These are phyloP conservation scores for Nasturtium officinale DNA, from an alignment of 345 rosid species.

Conservation along the genomic window DNA sequence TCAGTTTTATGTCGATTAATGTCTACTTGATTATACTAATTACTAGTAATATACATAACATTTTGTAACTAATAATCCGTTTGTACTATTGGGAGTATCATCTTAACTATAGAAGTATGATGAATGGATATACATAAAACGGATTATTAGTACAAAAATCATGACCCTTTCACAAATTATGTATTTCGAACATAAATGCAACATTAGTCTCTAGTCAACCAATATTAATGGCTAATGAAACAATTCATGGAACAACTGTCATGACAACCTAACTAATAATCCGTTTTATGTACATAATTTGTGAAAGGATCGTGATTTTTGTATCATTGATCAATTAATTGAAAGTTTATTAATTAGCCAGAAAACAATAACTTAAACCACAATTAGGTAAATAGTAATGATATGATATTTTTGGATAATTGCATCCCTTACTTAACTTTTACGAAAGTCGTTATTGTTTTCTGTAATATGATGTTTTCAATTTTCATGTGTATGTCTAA, in stretches of 20 bases:
- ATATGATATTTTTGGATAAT: not conserved
- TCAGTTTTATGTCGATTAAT: not conserved
- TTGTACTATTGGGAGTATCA: no score
- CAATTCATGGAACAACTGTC: slow-evolving; percentile 31
- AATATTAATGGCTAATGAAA: not conserved
- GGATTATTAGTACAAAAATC: no score
- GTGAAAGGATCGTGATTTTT: not conserved
- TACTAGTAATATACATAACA: no score
- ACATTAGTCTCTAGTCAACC: slow-evolving; percentile 24
- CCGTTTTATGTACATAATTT: no score
- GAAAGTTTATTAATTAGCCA: not conserved
- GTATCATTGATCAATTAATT: not conserved
- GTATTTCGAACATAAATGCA: slow-evolving; percentile 8
- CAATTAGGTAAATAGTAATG: not conserved
- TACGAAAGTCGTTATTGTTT: not conserved
- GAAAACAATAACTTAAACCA: not conserved
- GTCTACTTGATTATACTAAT: not conserved
- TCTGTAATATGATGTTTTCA: no score
- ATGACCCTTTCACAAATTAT: not conserved
- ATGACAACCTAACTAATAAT: slow-evolving; percentile 30
- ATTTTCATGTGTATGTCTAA: no score
- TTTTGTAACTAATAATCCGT: not conserved
- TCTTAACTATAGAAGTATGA: not conserved
- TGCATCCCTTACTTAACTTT: not conserved
- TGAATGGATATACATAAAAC: no score